Conservation (phyloP, 768 basidiomycete genomes). For the Tulasnella sp. region DNA sequence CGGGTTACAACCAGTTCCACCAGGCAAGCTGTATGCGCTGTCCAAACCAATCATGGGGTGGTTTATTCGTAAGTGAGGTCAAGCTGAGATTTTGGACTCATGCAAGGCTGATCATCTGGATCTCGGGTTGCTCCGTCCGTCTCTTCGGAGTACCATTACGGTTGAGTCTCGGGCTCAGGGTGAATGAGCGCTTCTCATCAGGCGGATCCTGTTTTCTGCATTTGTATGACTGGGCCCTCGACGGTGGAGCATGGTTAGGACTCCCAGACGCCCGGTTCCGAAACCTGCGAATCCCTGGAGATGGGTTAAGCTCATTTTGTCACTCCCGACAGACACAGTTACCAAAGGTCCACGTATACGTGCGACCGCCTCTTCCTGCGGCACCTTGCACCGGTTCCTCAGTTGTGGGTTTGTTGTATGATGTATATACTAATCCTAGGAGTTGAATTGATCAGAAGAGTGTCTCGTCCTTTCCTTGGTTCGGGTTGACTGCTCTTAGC, state of each 20-base stretch:
- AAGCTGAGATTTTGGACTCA: background rate
- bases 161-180: background rate
- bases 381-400: background rate
- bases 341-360: background rate
- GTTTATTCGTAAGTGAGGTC: background rate
- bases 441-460: background rate
- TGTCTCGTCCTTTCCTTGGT: background rate
- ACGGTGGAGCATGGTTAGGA: background rate
- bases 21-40: too few species aligned
- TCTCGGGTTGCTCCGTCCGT: background rate
- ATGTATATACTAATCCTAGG: background rate
- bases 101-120: background rate
- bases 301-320: background rate
- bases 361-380: background rate
- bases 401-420: slow-evolving; percentile 1
- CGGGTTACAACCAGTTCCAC: too few species aligned
- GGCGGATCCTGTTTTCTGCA: background rate
- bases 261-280: background rate
- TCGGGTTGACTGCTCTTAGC: background rate
- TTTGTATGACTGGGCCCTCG: background rate
- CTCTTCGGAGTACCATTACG: background rate
- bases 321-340: background rate
- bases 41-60: too few species aligned
- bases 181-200: background rate
- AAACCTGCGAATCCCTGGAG: background rate